Conservation (phyloP, 2,329 filamentous ascomycete species). For the Aspergillus fumigatus region DNA sequence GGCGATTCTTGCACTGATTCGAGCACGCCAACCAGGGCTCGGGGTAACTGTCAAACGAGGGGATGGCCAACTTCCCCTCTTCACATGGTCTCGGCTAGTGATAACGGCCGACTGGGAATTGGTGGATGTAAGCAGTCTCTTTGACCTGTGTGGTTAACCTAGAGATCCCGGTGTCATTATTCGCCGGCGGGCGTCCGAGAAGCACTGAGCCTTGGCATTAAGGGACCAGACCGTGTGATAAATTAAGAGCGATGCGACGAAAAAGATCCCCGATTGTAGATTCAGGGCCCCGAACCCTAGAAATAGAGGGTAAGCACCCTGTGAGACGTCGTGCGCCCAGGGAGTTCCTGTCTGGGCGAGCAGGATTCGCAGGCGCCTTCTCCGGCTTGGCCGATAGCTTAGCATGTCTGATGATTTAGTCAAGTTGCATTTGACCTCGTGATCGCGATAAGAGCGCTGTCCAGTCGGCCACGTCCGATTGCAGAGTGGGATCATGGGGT, state of each 20-base stretch:
- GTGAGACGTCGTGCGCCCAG: background rate
- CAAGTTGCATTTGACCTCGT: background rate
- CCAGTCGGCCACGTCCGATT: background rate
- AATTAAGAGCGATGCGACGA: background rate
- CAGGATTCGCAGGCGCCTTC: background rate
- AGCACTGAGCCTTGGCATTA: conserved; percentile 5
- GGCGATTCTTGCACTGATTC: background rate
- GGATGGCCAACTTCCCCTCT: background rate
- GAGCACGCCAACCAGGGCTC: background rate
- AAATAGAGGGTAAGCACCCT: background rate
- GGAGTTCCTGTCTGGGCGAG: background rate
- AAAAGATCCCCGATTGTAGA: background rate
- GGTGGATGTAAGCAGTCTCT: background rate
- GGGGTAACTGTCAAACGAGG: background rate
- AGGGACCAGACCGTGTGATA: background rate
- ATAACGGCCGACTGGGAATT: background rate
- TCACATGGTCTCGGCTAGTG: background rate
- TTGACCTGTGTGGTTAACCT: background rate
- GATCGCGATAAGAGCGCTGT: background rate
- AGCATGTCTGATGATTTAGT: background rate
- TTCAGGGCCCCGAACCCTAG: background rate
- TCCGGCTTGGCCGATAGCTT: background rate
- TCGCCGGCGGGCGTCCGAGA: conserved; percentile 10
- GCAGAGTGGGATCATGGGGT: background rate
- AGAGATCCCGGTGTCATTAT: background rate